phyloP scores from a whole-genome alignment of 106 monocot species.

The Allium fistulosum region DNA sequence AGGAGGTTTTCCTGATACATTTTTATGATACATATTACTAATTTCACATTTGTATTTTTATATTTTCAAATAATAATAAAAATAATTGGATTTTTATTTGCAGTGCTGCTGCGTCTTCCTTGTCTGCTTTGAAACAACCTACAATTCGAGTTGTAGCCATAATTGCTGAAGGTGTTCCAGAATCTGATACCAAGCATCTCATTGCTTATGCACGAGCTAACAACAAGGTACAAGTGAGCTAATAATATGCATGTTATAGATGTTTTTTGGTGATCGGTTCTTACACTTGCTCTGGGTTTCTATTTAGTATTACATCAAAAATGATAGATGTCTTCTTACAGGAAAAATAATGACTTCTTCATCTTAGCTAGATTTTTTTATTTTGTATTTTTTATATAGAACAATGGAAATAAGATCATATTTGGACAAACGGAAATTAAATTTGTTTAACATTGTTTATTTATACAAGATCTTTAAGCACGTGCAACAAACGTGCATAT shows the following conservation, averaged over 20 bases:
- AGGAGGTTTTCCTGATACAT: conserved; percentile 40
- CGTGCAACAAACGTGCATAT: no score
- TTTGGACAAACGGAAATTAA: no score
- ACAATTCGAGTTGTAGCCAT: conserved; percentile 56
- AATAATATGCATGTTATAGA: not conserved
- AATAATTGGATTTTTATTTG: conserved; percentile 2
- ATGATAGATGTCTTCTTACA: no score
- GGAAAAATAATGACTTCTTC: no score
- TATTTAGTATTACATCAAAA: not conserved
- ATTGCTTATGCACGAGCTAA: conserved; percentile 63
- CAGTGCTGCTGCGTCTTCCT: conserved; percentile 64
- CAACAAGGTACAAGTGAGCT: conserved; percentile 41
- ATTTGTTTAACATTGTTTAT: no score
- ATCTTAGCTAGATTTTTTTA: no score
- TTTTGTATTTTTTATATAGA: no score
- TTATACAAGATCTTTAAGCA: no score
- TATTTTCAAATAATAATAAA: no score
- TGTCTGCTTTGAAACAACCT: conserved; percentile 57
- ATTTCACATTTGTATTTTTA: not conserved
- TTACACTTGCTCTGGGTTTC: not conserved
- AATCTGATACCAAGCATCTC: conserved; percentile 52
- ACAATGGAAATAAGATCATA: no score
- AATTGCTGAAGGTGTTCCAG: conserved; percentile 69
- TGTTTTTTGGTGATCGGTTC: not conserved
- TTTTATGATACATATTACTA: not conserved